Conservation (phyloP, 164 flowering plant genomes). For the Sextonia rubra region DNA sequence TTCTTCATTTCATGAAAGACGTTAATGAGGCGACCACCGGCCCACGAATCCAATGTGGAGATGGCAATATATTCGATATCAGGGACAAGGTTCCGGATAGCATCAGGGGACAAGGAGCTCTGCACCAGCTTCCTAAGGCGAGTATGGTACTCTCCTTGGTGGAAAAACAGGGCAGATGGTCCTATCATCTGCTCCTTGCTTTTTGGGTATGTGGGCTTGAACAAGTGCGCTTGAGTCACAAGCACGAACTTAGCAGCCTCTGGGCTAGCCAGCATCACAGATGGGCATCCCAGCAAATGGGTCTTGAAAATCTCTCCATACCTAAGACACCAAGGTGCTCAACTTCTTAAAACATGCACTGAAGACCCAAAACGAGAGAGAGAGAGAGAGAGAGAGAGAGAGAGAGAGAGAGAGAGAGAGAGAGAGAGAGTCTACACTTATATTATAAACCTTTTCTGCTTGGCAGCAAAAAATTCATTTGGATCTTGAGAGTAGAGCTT, state of each 20-base stretch:
- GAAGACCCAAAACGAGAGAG: not conserved
- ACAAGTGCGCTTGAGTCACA: conserved; percentile 62
- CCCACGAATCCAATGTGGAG: conserved; percentile 48
- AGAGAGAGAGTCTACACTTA: not conserved
- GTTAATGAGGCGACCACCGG: conserved; percentile 43
- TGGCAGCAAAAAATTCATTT: conserved; percentile 50
- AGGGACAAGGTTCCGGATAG: conserved; percentile 39
- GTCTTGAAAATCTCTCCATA: conserved; percentile 91
- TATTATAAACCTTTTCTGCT: conserved; percentile 55
- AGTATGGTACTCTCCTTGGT: conserved; percentile 71
- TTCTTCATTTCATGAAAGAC: conserved; percentile 77
- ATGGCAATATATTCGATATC: conserved; percentile 40
- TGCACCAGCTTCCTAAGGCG: conserved; percentile 68
- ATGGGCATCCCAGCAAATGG: conserved; percentile 72
- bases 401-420: conserved; percentile 1
- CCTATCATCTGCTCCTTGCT: conserved; percentile 80
- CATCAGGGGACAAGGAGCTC: conserved; percentile 43
- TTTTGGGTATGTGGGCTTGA: conserved; percentile 88
- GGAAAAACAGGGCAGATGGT: conserved; percentile 75
- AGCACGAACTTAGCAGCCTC: conserved; percentile 76
- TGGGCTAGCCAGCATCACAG: conserved; percentile 80
- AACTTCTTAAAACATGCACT: not conserved
- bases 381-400: not conserved
- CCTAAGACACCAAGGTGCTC: conserved; percentile 25
- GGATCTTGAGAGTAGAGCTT: conserved; percentile 80